Conservation (phyloP, 768 basidiomycete species). For the Leccinellum luteum region DNA sequence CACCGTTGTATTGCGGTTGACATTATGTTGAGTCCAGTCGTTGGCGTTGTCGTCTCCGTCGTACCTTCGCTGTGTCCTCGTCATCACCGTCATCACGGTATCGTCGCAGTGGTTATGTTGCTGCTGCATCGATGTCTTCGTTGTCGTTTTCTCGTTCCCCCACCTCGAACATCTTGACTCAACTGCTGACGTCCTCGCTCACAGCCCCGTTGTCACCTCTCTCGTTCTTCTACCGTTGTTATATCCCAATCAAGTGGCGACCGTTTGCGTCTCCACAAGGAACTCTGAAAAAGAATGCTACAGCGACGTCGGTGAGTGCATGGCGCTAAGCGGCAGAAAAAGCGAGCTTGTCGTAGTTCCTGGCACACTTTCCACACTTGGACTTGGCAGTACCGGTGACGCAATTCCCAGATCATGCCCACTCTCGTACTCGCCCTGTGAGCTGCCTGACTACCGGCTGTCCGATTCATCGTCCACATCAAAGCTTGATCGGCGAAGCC, state of each 20-base stretch:
- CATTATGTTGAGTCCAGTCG: too few species aligned
- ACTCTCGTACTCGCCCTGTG: slow-evolving; percentile 13
- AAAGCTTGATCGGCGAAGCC: slow-evolving; percentile 17
- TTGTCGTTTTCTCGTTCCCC: too few species aligned
- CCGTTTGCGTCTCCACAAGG: slow-evolving; percentile 16
- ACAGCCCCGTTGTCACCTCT: slow-evolving; percentile 1
- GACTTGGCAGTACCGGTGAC: slow-evolving; percentile 15
- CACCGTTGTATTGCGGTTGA: too few species aligned
- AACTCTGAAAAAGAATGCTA: slow-evolving; percentile 25
- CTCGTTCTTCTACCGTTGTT: slow-evolving; percentile 11
- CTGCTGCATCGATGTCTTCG: too few species aligned
- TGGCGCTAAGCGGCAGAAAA: slow-evolving; percentile 3
- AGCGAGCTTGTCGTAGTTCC: slow-evolving; percentile 7
- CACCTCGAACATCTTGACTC: too few species aligned
- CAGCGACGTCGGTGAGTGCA: slow-evolving; percentile 6
- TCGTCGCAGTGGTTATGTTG: too few species aligned
- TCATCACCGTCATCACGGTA: too few species aligned
- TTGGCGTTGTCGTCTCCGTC: too few species aligned
- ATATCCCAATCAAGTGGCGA: slow-evolving; percentile 17
- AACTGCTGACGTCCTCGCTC: too few species aligned
- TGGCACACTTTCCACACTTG: slow-evolving; percentile 14
- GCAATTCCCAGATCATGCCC: slow-evolving; percentile 6
- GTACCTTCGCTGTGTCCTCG: too few species aligned
- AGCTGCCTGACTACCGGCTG: slow-evolving; percentile 20
- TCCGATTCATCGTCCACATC: slow-evolving; percentile 27